Evolutionary conservation across 371 early-diverging fungal species (phyloP).

Genomic region (Mortierella sp.): DNA sequence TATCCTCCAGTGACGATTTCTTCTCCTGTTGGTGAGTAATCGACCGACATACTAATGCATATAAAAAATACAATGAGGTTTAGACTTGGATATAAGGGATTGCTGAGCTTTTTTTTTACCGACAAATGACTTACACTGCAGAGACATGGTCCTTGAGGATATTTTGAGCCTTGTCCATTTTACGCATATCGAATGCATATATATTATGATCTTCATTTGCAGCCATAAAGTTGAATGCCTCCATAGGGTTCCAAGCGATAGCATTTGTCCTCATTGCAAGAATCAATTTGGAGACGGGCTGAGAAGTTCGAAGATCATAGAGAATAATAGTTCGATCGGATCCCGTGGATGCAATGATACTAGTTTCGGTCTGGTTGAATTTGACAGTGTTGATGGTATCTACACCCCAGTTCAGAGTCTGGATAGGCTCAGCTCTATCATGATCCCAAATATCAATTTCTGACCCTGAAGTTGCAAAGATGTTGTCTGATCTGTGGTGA

Average conservation of each 20-base stretch:
- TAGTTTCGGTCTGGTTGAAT: conserved; percentile 95
- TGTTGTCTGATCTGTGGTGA: conserved; percentile 84
- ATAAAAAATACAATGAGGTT: not conserved
- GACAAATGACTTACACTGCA: conserved; percentile 79
- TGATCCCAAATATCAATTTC: conserved; percentile 96
- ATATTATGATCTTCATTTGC: conserved; percentile 98
- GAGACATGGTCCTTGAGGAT: conserved; percentile 97
- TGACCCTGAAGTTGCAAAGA: conserved; percentile 91
- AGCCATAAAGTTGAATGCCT: conserved; percentile 92
- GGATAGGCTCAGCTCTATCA: conserved; percentile 85
- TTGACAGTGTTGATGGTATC: conserved; percentile 94
- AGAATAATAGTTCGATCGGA: conserved; percentile 94
- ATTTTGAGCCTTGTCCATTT: conserved; percentile 85
- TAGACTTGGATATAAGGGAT: not conserved
- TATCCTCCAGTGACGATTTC: conserved; percentile 97
- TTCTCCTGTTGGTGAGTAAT: conserved; percentile 98
- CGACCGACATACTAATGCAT: conserved; percentile 85
- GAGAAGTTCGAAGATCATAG: conserved; percentile 91
- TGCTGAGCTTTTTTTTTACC: not conserved
- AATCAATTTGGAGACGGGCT: conserved; percentile 69
- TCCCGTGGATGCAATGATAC: conserved; percentile 91
- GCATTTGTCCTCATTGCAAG: conserved; percentile 87
- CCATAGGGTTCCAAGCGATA: conserved; percentile 98
- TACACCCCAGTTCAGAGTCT: conserved; percentile 90
- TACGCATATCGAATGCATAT: conserved; percentile 98